Conservation (phyloP, 768 basidiomycete species). For the Mycena crocata region DNA sequence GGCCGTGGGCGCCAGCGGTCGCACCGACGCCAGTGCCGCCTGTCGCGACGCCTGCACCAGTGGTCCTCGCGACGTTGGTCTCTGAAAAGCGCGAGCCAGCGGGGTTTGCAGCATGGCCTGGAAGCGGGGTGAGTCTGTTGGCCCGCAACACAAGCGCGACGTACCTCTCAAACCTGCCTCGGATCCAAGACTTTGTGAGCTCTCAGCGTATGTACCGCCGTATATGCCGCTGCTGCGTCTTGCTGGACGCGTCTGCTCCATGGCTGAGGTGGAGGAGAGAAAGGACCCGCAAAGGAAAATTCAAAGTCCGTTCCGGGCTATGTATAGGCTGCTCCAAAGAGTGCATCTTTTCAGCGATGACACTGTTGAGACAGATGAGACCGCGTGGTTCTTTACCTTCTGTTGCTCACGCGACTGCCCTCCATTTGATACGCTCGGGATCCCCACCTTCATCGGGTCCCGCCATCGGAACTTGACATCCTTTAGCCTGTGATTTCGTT, state of each 20-base stretch:
- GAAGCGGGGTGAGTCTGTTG: background rate
- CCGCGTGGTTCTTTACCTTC: no score
- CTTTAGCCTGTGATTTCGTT: no score
- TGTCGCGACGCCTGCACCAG: conserved; percentile 5
- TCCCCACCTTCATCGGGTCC: no score
- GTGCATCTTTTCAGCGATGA: no score
- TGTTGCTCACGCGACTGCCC: no score
- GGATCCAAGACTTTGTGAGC: conserved; percentile 34
- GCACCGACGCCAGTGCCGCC: conserved; percentile 18
- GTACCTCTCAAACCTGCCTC: conserved; percentile 38
- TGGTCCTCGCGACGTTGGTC: conserved; percentile 19
- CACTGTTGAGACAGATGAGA: no score
- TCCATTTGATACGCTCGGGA: no score
- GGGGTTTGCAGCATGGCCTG: conserved; percentile 29
- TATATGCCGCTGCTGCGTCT: conserved; percentile 33
- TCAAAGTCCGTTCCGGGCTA: background rate
- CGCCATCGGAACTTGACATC: no score
- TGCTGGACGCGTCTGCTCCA: conserved; percentile 37
- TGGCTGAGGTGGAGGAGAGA: conserved; percentile 23
- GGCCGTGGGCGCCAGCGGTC: conserved; percentile 34
- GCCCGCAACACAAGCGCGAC: background rate
- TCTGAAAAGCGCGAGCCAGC: conserved; percentile 31
- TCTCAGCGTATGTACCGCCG: conserved; percentile 19
- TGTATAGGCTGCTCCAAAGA: no score
- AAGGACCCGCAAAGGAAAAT: conserved; percentile 37